Percentiles rank a stretch among this genome's conserved stretches.
phyloP scores from a whole-genome alignment of 176 grass and related monocot genomes.

The Oryza rufipogon region DNA sequence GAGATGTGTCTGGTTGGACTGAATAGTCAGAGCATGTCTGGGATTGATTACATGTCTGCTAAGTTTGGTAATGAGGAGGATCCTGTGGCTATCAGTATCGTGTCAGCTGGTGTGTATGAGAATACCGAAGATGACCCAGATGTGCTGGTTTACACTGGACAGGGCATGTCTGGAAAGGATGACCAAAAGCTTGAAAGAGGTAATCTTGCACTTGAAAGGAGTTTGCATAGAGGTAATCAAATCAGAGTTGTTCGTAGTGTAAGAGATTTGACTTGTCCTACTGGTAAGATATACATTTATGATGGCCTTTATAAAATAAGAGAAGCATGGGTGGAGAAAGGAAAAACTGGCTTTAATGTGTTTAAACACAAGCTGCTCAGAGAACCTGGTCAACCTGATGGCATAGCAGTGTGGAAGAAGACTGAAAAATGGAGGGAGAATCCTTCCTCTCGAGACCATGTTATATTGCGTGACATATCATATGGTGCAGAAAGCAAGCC shows the following conservation, averaged over 20 bases:
- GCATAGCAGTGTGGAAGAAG: slow-evolving; percentile 79
- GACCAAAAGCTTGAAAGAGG: slow-evolving; percentile 92
- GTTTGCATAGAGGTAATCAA: slow-evolving; percentile 75
- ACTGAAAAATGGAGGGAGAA: slow-evolving; percentile 80
- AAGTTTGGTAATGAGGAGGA: slow-evolving; percentile 61
- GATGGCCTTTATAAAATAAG: slow-evolving; percentile 86
- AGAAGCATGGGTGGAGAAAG: slow-evolving; percentile 79
- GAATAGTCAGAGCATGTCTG: slow-evolving; percentile 67
- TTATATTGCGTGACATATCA: slow-evolving; percentile 67
- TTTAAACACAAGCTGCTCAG: slow-evolving; percentile 84
- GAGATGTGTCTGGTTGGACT: slow-evolving; percentile 89
- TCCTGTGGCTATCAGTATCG: slow-evolving; percentile 69
- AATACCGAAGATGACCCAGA: slow-evolving; percentile 77
- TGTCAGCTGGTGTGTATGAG: slow-evolving; percentile 88
- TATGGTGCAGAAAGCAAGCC: slow-evolving; percentile 69
- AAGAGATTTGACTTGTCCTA: slow-evolving; percentile 62
- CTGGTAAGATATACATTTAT: slow-evolving; percentile 89
- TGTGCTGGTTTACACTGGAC: slow-evolving; percentile 72
- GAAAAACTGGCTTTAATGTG: slow-evolving; percentile 73
- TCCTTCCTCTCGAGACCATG: slow-evolving; percentile 63
- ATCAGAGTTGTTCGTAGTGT: slow-evolving; percentile 85
- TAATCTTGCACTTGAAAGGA: slow-evolving; percentile 84
- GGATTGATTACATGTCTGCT: slow-evolving; percentile 77
- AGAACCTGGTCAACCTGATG: slow-evolving; percentile 73
- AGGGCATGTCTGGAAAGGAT: slow-evolving; percentile 79